Conservation (phyloP, 805 yeast species). For the Candida pseudofarinosa region DNA sequence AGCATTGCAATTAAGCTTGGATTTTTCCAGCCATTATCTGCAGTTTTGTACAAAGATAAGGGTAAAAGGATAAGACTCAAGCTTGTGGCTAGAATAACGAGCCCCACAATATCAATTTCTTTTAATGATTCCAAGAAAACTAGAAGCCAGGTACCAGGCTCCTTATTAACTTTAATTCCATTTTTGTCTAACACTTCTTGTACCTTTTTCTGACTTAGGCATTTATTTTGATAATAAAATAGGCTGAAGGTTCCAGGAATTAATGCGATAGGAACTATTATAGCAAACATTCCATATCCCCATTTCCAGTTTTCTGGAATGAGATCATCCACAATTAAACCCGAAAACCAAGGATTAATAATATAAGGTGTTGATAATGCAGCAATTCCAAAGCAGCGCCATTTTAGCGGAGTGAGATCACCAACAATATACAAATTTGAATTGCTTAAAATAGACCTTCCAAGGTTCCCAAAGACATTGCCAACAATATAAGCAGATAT, state of each 20-base stretch:
- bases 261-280: constrained; percentile 40
- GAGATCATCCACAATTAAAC: constrained; percentile 31
- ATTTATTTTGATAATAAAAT: constrained; percentile 26
- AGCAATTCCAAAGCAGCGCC: constrained; percentile 18
- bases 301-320: constrained; percentile 44
- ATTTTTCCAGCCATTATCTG: too few species aligned
- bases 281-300: constrained; percentile 50
- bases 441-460: constrained; percentile 16
- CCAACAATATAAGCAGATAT: too few species aligned
- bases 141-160: too few species aligned
- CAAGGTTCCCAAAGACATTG: too few species aligned
- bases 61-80: too few species aligned
- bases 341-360: constrained; percentile 41
- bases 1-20: too few species aligned
- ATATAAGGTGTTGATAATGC: constrained; percentile 35
- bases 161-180: too few species aligned
- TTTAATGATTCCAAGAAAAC: too few species aligned
- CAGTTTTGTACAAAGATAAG: too few species aligned
- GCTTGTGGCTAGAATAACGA: too few species aligned
- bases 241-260: constrained; percentile 29
- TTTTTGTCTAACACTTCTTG: too few species aligned
- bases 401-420: constrained; percentile 22
- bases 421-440: constrained; percentile 17
- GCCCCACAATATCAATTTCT: too few species aligned
- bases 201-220: constrained; percentile 26